These are phyloP conservation scores for Prunus campanulata DNA, from an alignment of 306 rosid species.

Conservation along the genomic window DNA sequence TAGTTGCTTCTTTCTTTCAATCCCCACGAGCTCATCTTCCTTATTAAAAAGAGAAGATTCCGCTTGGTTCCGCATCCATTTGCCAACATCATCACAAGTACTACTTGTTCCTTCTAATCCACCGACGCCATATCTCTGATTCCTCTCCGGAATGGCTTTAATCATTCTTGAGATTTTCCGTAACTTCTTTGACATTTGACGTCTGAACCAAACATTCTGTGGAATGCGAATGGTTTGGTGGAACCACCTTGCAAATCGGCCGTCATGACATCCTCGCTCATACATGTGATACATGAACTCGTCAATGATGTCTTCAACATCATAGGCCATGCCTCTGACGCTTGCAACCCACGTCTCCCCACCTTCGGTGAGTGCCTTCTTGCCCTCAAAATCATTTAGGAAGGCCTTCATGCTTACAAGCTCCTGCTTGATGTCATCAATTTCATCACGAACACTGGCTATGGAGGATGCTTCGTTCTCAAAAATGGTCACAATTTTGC, in stretches of 20 bases:
- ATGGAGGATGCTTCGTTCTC: not conserved
- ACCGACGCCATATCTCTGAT: not conserved
- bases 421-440: conserved; percentile 5
- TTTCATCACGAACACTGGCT: not conserved
- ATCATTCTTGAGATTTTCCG: not conserved
- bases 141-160: conserved; percentile 1
- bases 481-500: not conserved
- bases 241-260: not conserved
- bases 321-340: not conserved
- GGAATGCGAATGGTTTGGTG: not conserved
- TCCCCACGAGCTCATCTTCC: conserved; percentile 12
- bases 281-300: conserved; percentile 6
- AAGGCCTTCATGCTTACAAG: conserved; percentile 2
- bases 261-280: not conserved
- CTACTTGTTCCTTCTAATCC: not conserved
- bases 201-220: not conserved
- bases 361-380: not conserved
- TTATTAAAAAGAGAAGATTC: not conserved
- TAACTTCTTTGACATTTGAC: not conserved
- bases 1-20: not conserved
- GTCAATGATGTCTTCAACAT: conserved; percentile 18
- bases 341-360: not conserved
- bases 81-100: too few relatives aligned
- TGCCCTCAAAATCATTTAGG: not conserved
- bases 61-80: not conserved